Percentiles rank a stretch among this genome's conserved stretches.
phyloP scores from a whole-genome alignment of 2,329 filamentous ascomycete genomes.

The Microdochium nivale region DNA sequence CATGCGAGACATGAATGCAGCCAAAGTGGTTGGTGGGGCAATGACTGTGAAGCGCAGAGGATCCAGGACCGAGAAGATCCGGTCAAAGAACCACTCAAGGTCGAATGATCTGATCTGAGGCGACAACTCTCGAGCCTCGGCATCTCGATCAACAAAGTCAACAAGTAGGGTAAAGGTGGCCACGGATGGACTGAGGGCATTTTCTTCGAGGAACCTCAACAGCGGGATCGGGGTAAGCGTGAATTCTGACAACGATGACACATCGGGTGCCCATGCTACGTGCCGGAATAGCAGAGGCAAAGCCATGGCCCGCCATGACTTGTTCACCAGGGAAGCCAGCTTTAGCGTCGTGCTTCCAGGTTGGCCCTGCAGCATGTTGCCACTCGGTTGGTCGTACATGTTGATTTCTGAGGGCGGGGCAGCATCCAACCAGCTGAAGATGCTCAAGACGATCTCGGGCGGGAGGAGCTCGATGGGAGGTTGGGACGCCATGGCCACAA shows the following conservation, averaged over 20 bases:
- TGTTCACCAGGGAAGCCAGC: constrained; percentile 42
- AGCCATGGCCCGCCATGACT: constrained; percentile 39
- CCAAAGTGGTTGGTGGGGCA: constrained; percentile 54
- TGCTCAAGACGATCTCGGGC: constrained; percentile 50
- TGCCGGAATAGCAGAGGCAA: constrained; percentile 51
- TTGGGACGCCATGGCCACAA: neutral
- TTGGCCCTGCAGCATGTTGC: constrained; percentile 25
- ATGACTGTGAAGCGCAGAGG: constrained; percentile 46
- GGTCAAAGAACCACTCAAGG: constrained; percentile 43
- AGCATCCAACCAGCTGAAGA: constrained; percentile 45
- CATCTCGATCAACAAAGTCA: constrained; percentile 19
- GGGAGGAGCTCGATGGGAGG: constrained; percentile 34
- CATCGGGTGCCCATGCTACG: constrained; percentile 28
- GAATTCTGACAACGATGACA: constrained; percentile 14
- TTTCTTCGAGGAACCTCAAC: constrained; percentile 27
- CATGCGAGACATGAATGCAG: constrained; percentile 47
- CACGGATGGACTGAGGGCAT: constrained; percentile 29
- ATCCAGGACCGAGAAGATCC: constrained; percentile 43
- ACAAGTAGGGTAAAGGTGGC: constrained; percentile 32
- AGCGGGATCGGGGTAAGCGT: constrained; percentile 25
- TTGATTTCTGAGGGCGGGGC: constrained; percentile 37
- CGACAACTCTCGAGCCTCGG: constrained; percentile 17
- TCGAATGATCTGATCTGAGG: constrained; percentile 21
- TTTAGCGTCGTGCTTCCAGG: constrained; percentile 40
- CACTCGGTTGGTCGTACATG: constrained; percentile 39